Evolutionary conservation across 2,329 filamentous ascomycete species (phyloP).

Genomic region (Daldinia sp.): DNA sequence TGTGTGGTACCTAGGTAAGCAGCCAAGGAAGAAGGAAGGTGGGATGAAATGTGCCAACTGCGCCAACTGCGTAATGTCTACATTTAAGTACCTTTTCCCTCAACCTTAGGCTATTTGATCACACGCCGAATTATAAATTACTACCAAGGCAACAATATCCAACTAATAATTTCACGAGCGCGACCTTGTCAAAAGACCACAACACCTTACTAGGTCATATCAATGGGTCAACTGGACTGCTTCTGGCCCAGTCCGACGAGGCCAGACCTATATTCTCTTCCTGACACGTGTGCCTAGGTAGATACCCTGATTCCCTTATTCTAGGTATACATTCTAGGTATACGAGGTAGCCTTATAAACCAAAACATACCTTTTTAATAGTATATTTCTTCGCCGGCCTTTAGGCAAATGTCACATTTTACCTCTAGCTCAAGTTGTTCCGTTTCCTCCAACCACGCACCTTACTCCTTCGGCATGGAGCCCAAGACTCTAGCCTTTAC

Average conservation of each 20-base stretch:
- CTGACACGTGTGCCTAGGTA: constrained; percentile 28
- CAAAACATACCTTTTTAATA: background rate
- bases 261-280: constrained; percentile 31
- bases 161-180: constrained; percentile 15
- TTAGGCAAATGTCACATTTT: constrained; percentile 25
- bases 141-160: background rate
- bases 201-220: constrained; percentile 24
- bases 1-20: no score
- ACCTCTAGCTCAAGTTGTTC: constrained; percentile 12
- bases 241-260: constrained; percentile 33
- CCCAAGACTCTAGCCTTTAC: constrained; percentile 39
- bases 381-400: constrained; percentile 4
- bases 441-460: constrained; percentile 6
- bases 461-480: constrained; percentile 40
- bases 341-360: background rate
- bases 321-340: no score
- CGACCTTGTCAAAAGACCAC: background rate
- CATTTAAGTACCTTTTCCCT: background rate
- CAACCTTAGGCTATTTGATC: background rate
- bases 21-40: background rate
- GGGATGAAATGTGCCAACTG: no score
- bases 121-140: background rate
- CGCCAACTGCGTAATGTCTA: background rate
- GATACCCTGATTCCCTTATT: no score
- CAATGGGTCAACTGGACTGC: constrained; percentile 39